Conservation (phyloP, 306 rosid genomes). For the Citrullus mucosospermus region DNA sequence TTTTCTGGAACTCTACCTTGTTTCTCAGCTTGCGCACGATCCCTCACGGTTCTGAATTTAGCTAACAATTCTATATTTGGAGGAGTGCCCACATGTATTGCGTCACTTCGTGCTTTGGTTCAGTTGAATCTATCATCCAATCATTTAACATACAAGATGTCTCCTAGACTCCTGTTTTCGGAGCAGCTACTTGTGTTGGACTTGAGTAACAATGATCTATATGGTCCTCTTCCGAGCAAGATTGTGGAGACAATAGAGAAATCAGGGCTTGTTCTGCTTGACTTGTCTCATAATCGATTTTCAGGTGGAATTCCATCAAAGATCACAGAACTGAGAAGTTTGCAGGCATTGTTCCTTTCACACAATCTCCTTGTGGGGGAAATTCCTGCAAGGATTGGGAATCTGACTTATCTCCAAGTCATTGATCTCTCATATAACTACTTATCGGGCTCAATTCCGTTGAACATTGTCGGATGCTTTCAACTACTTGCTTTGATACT, state of each 20-base stretch:
- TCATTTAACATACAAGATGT: constrained; percentile 55
- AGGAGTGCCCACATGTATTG: constrained; percentile 79
- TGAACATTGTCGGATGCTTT: constrained; percentile 91
- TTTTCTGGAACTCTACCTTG: constrained; percentile 91
- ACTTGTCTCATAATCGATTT: constrained; percentile 82
- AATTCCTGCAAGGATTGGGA: constrained; percentile 89
- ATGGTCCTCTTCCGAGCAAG: constrained; percentile 76
- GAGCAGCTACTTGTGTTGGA: constrained; percentile 89
- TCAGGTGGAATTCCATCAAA: constrained; percentile 77
- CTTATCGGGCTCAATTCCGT: constrained; percentile 78
- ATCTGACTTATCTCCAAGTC: constrained; percentile 89
- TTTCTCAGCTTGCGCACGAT: constrained; percentile 55
- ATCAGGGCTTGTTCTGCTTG: constrained; percentile 83
- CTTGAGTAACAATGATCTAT: constrained; percentile 71
- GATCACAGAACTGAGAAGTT: constrained; percentile 82
- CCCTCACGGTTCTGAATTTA: constrained; percentile 53
- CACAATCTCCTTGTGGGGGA: constrained; percentile 81
- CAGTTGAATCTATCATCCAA: constrained; percentile 73
- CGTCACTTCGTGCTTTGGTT: constrained; percentile 55
- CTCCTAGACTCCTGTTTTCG: constrained; percentile 75
- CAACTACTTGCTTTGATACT: constrained; percentile 87
- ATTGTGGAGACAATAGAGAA: constrained; percentile 77
- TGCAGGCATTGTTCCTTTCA: constrained; percentile 96
- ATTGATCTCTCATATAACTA: constrained; percentile 88
- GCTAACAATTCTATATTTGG: constrained; percentile 77